Evolutionary conservation across 805 yeast genomes (phyloP).

Genomic region (Candida quercuum): DNA sequence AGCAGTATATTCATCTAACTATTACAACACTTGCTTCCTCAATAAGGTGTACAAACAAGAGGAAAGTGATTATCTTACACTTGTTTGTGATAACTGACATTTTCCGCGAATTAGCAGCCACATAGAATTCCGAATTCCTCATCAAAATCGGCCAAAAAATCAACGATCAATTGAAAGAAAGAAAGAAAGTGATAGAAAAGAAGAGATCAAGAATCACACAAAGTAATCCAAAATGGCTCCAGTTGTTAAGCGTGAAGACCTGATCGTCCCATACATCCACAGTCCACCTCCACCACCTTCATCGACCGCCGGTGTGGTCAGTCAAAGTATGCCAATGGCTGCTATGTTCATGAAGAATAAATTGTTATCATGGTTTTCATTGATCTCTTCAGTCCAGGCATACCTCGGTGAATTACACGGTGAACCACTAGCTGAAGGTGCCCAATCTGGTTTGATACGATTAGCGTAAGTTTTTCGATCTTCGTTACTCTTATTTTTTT

Average conservation of each 20-base stretch:
- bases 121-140: too few relatives aligned
- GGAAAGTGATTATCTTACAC: too few relatives aligned
- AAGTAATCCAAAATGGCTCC: conserved; percentile 19
- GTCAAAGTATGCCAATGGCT: conserved; percentile 62
- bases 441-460: conserved; percentile 32
- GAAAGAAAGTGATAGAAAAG: not conserved
- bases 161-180: too few relatives aligned
- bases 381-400: conserved; percentile 44
- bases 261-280: conserved; percentile 38
- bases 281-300: conserved; percentile 41
- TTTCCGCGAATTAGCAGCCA: too few relatives aligned
- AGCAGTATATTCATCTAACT: too few relatives aligned
- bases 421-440: conserved; percentile 24
- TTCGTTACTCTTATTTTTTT: too few relatives aligned
- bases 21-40: too few relatives aligned
- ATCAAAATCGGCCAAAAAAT: too few relatives aligned
- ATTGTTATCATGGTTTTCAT: conserved; percentile 48
- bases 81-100: too few relatives aligned
- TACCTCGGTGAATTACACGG: conserved; percentile 22
- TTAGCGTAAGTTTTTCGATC: conserved; percentile 1
- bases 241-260: conserved; percentile 30
- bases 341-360: conserved; percentile 58
- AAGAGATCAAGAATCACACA: not conserved
- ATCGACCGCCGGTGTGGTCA: conserved; percentile 40
- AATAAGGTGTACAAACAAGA: too few relatives aligned